Evolutionary conservation across 2,329 filamentous ascomycete genomes (phyloP).

Genomic region (Cordyceps javanica): DNA sequence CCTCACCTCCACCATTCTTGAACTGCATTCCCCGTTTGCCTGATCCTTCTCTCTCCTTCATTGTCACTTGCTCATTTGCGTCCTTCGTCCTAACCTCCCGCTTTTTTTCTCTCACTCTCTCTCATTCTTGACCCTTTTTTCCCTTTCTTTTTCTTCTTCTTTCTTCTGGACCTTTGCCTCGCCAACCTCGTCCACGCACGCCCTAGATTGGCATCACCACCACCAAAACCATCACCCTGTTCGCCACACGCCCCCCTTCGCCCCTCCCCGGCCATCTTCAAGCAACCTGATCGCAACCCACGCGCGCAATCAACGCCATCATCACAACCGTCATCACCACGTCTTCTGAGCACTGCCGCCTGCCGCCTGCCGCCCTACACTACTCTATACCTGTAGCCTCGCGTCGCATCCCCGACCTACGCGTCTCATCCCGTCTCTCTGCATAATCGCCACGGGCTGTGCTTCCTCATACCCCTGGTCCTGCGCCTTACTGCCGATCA

Average conservation of each 20-base stretch:
- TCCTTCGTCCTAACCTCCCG: too few relatives aligned
- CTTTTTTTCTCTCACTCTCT: neutral
- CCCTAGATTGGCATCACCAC: neutral
- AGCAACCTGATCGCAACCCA: neutral
- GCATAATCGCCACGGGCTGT: too few relatives aligned
- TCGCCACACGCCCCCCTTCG: neutral
- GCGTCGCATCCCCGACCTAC: too few relatives aligned
- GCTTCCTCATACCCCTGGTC: neutral
- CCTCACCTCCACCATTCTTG: too few relatives aligned
- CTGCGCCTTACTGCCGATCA: neutral
- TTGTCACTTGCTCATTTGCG: too few relatives aligned
- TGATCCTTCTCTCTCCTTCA: too few relatives aligned
- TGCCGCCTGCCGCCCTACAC: neutral
- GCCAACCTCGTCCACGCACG: neutral
- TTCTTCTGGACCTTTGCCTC: neutral
- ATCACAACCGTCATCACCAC: neutral
- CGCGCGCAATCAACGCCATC: neutral
- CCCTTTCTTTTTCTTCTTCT: neutral
- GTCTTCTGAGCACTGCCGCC: neutral
- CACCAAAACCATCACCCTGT: too few relatives aligned
- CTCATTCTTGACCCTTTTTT: neutral
- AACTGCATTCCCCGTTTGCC: too few relatives aligned
- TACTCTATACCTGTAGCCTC: neutral
- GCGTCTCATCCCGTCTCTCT: too few relatives aligned
- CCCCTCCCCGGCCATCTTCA: neutral